phyloP scores from a whole-genome alignment of 768 basidiomycete genomes.

The Cyathus striatus region DNA sequence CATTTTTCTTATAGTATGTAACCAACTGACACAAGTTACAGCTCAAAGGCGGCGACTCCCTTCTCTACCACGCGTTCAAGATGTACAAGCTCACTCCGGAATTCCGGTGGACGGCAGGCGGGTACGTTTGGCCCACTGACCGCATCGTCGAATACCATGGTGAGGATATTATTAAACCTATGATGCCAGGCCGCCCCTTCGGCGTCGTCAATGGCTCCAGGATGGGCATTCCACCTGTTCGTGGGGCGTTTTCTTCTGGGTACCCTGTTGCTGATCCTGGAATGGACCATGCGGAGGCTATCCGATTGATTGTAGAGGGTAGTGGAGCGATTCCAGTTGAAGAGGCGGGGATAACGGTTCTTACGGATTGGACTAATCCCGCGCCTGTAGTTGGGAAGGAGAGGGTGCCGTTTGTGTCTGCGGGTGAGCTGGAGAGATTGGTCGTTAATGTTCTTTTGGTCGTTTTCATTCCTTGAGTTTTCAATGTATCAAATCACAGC shows the following conservation, averaged over 20 bases:
- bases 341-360: slow-evolving; percentile 56
- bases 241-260: slow-evolving; percentile 43
- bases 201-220: slow-evolving; percentile 12
- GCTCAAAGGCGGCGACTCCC: slow-evolving; percentile 74
- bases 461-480: slow-evolving; percentile 54
- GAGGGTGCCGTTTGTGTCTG: slow-evolving; percentile 62
- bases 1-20: not conserved
- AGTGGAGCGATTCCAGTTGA: slow-evolving; percentile 63
- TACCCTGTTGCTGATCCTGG: slow-evolving; percentile 33
- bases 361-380: slow-evolving; percentile 46
- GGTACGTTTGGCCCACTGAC: slow-evolving; percentile 77
- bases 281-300: slow-evolving; percentile 28
- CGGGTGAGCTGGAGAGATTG: slow-evolving; percentile 65
- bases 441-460: slow-evolving; percentile 75
- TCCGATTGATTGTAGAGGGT: slow-evolving; percentile 55
- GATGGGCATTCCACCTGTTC: slow-evolving; percentile 28
- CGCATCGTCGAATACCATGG: slow-evolving; percentile 59
- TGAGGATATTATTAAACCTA: slow-evolving; percentile 28
- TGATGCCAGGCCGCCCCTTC: slow-evolving; percentile 11
- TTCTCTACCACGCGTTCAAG: slow-evolving; percentile 74
- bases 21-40: too few relatives aligned
- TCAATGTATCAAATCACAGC: too few relatives aligned
- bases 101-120: slow-evolving; percentile 78
- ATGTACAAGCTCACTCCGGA: slow-evolving; percentile 70
- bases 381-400: slow-evolving; percentile 52